Evolutionary conservation across 2,329 filamentous ascomycete species (phyloP).

Genomic region (Neoscytalidium dimidiatum): DNA sequence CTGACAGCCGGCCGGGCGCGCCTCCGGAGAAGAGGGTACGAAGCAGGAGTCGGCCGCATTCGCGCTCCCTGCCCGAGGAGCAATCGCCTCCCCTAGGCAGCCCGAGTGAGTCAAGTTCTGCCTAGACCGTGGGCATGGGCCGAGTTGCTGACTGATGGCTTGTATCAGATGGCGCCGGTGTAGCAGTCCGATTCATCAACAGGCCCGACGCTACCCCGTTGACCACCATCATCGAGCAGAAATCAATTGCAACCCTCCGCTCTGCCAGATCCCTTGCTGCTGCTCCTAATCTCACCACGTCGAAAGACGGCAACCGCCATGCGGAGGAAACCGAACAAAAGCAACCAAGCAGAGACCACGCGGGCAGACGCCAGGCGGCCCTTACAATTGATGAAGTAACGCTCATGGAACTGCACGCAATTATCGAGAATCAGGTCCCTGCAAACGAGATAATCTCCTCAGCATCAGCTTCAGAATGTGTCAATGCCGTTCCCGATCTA

Average conservation of each 20-base stretch:
- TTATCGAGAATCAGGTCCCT: slow-evolving; percentile 11
- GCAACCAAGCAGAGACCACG: neutral
- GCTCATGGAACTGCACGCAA: slow-evolving; percentile 15
- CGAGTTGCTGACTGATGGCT: neutral
- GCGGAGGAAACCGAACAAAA: neutral
- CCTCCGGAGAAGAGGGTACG: neutral
- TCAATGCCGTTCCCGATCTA: neutral
- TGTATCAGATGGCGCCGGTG: slow-evolving; percentile 7
- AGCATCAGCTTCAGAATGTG: neutral
- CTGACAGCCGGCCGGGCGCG: neutral
- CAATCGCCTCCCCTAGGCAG: neutral
- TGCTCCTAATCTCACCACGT: neutral
- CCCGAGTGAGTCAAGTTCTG: slow-evolving; percentile 13
- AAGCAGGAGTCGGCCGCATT: neutral
- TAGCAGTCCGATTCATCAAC: slow-evolving; percentile 27
- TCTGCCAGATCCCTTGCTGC: slow-evolving; percentile 23
- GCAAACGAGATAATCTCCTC: neutral
- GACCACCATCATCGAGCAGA: slow-evolving; percentile 47
- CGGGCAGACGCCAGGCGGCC: slow-evolving; percentile 6
- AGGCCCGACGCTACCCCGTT: slow-evolving; percentile 39
- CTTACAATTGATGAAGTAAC: slow-evolving; percentile 16
- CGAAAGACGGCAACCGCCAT: neutral
- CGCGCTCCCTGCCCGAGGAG: neutral
- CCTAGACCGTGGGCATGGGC: neutral
- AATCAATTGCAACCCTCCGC: slow-evolving; percentile 43